Evolutionary conservation across 1,284 basidiomycete genomes (phyloP).

Genomic region (Puccinia coronata): DNA sequence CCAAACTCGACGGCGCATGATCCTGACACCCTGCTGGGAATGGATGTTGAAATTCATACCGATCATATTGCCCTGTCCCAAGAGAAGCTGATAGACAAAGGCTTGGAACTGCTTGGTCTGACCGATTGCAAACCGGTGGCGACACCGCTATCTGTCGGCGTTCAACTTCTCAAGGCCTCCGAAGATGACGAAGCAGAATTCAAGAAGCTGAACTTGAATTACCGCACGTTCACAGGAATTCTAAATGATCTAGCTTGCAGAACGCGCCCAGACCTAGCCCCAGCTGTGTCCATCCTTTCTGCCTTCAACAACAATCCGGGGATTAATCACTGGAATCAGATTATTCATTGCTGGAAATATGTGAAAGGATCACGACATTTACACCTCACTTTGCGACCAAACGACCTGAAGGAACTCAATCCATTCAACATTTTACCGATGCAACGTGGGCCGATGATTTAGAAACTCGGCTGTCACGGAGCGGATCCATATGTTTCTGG

Average conservation of each 20-base stretch:
- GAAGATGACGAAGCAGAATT: background rate
- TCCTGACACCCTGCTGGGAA: background rate
- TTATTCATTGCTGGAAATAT: background rate
- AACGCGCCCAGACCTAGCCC: too few species aligned
- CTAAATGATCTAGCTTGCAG: too few species aligned
- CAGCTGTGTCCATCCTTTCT: too few species aligned
- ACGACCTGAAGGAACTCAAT: background rate
- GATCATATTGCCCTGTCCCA: background rate
- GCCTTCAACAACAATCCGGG: too few species aligned
- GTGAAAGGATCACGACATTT: too few species aligned
- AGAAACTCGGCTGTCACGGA: background rate
- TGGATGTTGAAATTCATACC: background rate
- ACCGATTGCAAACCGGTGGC: too few species aligned
- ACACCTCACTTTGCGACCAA: background rate
- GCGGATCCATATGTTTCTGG: conserved; percentile 1
- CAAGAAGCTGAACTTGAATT: too few species aligned
- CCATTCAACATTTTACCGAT: background rate
- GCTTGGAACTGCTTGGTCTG: too few species aligned
- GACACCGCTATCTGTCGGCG: background rate
- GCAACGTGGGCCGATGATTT: background rate
- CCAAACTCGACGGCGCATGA: background rate
- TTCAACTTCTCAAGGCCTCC: background rate
- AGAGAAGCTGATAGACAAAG: too few species aligned
- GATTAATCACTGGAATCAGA: background rate
- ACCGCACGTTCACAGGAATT: background rate